Evolutionary conservation across 169 alveolate species (phyloP).

Genomic region (Eimeria brunetti): DNA sequence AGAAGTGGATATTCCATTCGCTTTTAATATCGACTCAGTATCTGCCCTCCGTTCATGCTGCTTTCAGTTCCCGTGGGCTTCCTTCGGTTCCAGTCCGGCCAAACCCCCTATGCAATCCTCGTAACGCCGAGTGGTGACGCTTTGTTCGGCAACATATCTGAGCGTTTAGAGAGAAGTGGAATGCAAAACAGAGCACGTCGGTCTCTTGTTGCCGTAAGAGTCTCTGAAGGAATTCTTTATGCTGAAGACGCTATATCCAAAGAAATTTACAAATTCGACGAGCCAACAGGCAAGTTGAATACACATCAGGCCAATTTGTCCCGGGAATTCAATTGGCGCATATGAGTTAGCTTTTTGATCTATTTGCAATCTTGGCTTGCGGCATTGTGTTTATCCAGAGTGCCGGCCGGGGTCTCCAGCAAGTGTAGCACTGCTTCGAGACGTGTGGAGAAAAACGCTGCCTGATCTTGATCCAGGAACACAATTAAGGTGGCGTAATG

Average conservation of each 20-base stretch:
- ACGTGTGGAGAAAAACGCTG: slow-evolving; percentile 11
- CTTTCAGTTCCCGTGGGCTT: slow-evolving; percentile 61
- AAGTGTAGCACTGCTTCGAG: slow-evolving; percentile 52
- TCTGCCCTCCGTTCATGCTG: not conserved
- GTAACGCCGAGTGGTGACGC: slow-evolving; percentile 65
- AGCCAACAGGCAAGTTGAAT: slow-evolving; percentile 26
- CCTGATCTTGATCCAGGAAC: not conserved
- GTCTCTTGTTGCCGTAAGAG: not conserved
- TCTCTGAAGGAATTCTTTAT: not conserved
- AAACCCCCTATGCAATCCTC: not conserved
- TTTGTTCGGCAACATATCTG: slow-evolving; percentile 28
- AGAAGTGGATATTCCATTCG: not conserved
- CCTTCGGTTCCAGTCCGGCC: slow-evolving; percentile 32
- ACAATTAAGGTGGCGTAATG: not conserved
- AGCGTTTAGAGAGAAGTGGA: not conserved
- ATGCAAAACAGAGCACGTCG: not conserved
- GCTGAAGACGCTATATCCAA: not conserved
- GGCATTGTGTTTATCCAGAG: not conserved
- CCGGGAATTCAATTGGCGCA: not conserved
- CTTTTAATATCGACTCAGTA: not conserved
- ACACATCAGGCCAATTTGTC: not conserved
- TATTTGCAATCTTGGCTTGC: not conserved
- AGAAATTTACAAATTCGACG: slow-evolving; percentile 26
- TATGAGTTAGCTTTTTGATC: not conserved
- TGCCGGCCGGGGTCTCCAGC: slow-evolving; percentile 28